Base-by-base conservation (phyloP, 2,329 filamentous ascomycete species). In the Magnaporthiopsis incrustans region DNA sequence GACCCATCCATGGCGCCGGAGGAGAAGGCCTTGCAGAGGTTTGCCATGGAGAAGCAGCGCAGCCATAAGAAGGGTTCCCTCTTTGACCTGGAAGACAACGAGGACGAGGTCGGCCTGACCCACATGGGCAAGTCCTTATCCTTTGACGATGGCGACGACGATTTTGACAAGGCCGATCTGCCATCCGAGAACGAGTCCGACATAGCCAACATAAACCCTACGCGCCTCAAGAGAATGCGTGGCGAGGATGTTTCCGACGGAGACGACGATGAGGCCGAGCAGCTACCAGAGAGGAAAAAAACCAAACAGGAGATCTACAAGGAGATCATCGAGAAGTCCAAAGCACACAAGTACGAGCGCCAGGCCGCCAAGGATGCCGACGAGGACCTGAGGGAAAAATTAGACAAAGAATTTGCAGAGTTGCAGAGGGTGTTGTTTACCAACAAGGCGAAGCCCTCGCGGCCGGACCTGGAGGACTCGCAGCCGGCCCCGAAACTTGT, bases 231-330 rank as follows among this genome's bases (percentile, higher is more conserved):
- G 76, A 81, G 85, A 22, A 72, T 86, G 64, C 84, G 86, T 10
- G 74, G 78, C 33, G 69, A 73, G 38, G 69, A 79, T 32, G 73
- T 73, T 33, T 71, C 77, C 27, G 76, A 79, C 35, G 81, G 78
- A 0, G 77, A 76, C 35, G 81, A 79, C 3, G 79, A 77, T 4
- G 80, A 79, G 7, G 78, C 78, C 6, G 81, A 81, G 50, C 81
- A 81, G 26, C 79, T 88, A 67, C 92, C 92, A 0, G 89, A 94
- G 70, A 85, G 89, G 65, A 97, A 97, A 76, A 99, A 97, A 79
- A 89, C 89, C 3, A 98, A 97, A 77, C 90, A 95, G 63, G 95
- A 99, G 76, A 91, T 99, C 61, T 97, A 98, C 91, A 90, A 97
- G 71, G 96, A 99, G 76, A 84, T 99, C 66, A 97, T 99, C 69